phyloP scores from a whole-genome alignment of 768 basidiomycete genomes.

The Daedaleopsis nitida region DNA sequence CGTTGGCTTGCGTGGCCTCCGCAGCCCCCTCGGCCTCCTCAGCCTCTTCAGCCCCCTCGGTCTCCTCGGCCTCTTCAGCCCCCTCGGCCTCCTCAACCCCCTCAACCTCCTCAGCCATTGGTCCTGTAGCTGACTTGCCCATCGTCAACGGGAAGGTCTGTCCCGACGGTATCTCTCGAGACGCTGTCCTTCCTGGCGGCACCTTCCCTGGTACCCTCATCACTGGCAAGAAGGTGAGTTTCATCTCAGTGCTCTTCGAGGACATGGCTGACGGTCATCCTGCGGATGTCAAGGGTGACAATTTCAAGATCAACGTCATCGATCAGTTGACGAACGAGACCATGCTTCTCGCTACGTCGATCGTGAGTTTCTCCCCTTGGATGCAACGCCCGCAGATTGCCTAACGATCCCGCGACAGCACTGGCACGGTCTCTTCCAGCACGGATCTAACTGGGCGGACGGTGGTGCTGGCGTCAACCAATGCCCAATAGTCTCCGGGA shows the following conservation, averaged over 20 bases:
- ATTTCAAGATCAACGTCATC: constrained; percentile 40
- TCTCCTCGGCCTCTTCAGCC: too few species aligned
- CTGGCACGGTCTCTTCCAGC: constrained; percentile 52
- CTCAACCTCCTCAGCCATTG: constrained; percentile 16
- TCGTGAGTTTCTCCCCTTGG: constrained; percentile 30
- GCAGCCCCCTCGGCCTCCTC: background rate
- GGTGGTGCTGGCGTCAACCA: constrained; percentile 47
- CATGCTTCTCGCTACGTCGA: constrained; percentile 38
- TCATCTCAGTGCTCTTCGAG: background rate
- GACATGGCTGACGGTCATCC: background rate
- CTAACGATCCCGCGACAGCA: constrained; percentile 18
- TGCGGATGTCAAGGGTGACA: constrained; percentile 26
- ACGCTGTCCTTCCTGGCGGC: constrained; percentile 45
- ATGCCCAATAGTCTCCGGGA: constrained; percentile 34
- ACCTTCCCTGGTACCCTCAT: constrained; percentile 52
- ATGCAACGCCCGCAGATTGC: too few species aligned
- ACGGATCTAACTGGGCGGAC: constrained; percentile 45
- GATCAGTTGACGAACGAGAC: constrained; percentile 32
- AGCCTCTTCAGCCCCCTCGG: too few species aligned
- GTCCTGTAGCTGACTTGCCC: constrained; percentile 24
- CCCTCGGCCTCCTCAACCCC: too few species aligned
- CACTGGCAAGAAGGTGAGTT: constrained; percentile 40
- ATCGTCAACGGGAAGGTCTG: constrained; percentile 22
- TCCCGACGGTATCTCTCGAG: constrained; percentile 29
- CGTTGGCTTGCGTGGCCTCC: background rate